Conservation (phyloP, 169 alveolate species). For the Theileria sp. region DNA sequence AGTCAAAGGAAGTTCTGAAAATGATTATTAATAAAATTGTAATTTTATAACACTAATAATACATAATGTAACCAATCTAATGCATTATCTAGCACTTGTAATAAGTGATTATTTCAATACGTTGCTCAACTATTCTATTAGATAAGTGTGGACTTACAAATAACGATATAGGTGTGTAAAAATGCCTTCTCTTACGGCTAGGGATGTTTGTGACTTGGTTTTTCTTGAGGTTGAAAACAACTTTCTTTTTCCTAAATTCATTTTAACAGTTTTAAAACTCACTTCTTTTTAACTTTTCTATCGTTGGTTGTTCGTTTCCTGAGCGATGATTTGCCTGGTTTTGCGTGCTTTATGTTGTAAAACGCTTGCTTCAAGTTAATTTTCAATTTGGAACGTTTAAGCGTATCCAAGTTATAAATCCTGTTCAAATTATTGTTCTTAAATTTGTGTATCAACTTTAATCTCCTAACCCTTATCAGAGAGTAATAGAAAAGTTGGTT, state of each 20-base stretch:
- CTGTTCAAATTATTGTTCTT: background rate
- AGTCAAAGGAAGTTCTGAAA: conserved; percentile 18
- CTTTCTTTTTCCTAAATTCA: conserved; percentile 20
- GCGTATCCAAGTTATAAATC: conserved; percentile 6
- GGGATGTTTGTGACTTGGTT: conserved; percentile 43
- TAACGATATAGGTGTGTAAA: background rate
- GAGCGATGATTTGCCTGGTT: conserved; percentile 8
- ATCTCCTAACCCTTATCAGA: conserved; percentile 15
- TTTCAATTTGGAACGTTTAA: background rate
- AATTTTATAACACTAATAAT: conserved; percentile 2
- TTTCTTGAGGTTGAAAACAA: conserved; percentile 61
- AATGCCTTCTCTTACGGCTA: background rate
- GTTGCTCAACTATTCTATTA: conserved; percentile 3
- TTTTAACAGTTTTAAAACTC: background rate
- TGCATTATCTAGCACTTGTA: background rate
- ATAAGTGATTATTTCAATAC: background rate
- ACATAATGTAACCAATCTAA: background rate
- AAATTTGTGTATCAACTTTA: conserved; percentile 2
- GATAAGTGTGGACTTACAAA: background rate
- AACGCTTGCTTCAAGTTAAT: conserved; percentile 20
- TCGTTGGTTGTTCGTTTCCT: background rate
- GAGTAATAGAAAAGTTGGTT: conserved; percentile 18
- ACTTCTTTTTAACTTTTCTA: background rate
- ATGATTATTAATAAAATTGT: background rate
- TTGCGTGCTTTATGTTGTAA: conserved; percentile 15